These are phyloP conservation scores for Paracamarosporium sp. DNA, from an alignment of 2,329 filamentous ascomycete species.

Conservation along the genomic window DNA sequence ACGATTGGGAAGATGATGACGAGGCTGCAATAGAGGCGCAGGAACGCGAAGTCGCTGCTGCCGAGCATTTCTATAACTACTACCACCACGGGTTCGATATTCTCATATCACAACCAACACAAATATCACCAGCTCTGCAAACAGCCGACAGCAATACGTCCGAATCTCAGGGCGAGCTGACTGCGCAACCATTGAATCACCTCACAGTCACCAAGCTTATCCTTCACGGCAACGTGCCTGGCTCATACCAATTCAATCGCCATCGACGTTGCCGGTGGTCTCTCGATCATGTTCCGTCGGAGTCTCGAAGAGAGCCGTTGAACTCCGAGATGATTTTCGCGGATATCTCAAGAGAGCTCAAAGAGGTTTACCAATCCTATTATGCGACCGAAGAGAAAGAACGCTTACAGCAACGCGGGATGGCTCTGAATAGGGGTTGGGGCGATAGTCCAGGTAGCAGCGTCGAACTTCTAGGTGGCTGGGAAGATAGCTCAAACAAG, in stretches of 20 bases:
- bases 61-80: constrained; percentile 92
- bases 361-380: constrained; percentile 71
- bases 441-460: constrained; percentile 90
- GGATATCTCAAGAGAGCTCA: constrained; percentile 70
- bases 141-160: constrained; percentile 61
- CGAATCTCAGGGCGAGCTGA: constrained; percentile 30
- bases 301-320: constrained; percentile 55
- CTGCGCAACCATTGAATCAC: constrained; percentile 59
- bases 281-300: constrained; percentile 59
- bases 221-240: constrained; percentile 91
- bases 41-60: constrained; percentile 63
- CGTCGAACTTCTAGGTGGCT: constrained; percentile 68
- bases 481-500: constrained; percentile 70
- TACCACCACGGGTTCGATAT: constrained; percentile 96
- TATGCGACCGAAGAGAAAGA: constrained; percentile 65
- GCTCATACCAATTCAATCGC: constrained; percentile 95
- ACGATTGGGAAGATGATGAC: constrained; percentile 55
- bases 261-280: constrained; percentile 90
- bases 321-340: constrained; percentile 73
- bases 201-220: constrained; percentile 91
- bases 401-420: constrained; percentile 63
- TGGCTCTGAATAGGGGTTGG: constrained; percentile 91
- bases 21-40: constrained; percentile 63
- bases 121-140: constrained; percentile 54
- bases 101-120: constrained; percentile 78